Percentiles rank a stretch among this genome's conserved stretches.
Evolutionary conservation across 2,329 filamentous ascomycete species (phyloP).

Genomic region (Grosmannia huntii): DNA sequence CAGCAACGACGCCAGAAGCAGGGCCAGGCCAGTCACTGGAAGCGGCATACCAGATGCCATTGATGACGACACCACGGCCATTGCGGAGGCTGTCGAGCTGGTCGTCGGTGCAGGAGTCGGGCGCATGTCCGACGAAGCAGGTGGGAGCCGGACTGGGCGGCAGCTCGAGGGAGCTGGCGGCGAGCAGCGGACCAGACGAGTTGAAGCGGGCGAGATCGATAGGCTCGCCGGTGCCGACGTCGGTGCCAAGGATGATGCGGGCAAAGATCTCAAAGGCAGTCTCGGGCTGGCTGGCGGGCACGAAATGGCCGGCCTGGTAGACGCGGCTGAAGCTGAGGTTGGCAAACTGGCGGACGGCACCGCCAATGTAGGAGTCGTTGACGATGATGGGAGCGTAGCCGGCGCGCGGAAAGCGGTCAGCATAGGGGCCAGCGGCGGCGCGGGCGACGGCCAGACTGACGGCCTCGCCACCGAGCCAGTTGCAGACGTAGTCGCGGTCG

Average conservation of each 20-base stretch:
- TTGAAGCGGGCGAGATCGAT: slow-evolving; percentile 37
- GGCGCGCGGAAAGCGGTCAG: slow-evolving; percentile 44
- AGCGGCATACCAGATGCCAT: slow-evolving; percentile 40
- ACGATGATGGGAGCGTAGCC: slow-evolving; percentile 63
- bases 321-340: slow-evolving; percentile 58
- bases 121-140: slow-evolving; percentile 16
- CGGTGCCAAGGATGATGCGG: slow-evolving; percentile 42
- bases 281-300: slow-evolving; percentile 48
- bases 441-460: slow-evolving; percentile 50
- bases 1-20: not conserved
- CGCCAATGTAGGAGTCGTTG: slow-evolving; percentile 55
- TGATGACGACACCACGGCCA: slow-evolving; percentile 41
- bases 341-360: slow-evolving; percentile 62
- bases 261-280: slow-evolving; percentile 48
- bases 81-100: slow-evolving; percentile 36
- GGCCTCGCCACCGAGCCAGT: slow-evolving; percentile 64
- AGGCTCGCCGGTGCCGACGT: slow-evolving; percentile 40
- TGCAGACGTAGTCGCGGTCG: slow-evolving; percentile 50
- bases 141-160: slow-evolving; percentile 26
- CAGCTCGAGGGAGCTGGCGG: slow-evolving; percentile 12
- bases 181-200: slow-evolving; percentile 10
- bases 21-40: slow-evolving; percentile 28
- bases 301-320: slow-evolving; percentile 53
- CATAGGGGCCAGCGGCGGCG: slow-evolving; percentile 32
- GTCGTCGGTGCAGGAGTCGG: slow-evolving; percentile 23